These are phyloP conservation scores for Fusarium sp. DNA, from an alignment of 2,329 filamentous ascomycete species.

Conservation along the genomic window DNA sequence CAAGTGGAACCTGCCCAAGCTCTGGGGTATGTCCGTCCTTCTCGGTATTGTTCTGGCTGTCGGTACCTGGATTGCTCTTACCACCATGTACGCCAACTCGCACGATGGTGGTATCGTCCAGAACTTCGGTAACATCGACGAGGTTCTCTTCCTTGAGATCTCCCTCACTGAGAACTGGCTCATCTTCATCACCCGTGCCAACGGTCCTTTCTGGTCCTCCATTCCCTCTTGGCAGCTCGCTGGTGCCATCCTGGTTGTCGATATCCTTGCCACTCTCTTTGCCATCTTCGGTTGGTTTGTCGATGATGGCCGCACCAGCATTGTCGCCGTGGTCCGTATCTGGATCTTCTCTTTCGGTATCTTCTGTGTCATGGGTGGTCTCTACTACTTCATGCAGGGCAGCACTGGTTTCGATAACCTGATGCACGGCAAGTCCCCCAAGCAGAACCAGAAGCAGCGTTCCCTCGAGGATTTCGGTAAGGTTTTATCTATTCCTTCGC, in stretches of 20 bases:
- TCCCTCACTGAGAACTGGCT: slow-evolving; percentile 95
- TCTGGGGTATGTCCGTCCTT: slow-evolving; percentile 92
- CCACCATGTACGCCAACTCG: slow-evolving; percentile 80
- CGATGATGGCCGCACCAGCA: slow-evolving; percentile 72
- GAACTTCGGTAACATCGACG: slow-evolving; percentile 86
- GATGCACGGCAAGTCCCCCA: slow-evolving; percentile 89
- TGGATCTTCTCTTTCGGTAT: slow-evolving; percentile 94
- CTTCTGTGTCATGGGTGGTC: slow-evolving; percentile 83
- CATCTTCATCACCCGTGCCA: slow-evolving; percentile 95
- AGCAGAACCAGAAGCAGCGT: slow-evolving; percentile 85
- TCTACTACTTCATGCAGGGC: slow-evolving; percentile 83
- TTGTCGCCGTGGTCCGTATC: slow-evolving; percentile 87
- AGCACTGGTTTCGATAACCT: slow-evolving; percentile 88
- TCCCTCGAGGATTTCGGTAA: slow-evolving; percentile 91
- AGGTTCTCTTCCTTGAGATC: slow-evolving; percentile 89
- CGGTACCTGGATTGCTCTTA: slow-evolving; percentile 90
- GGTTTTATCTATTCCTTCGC: slow-evolving; percentile 49
- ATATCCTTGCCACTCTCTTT: slow-evolving; percentile 88
- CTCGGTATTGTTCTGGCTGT: slow-evolving; percentile 84
- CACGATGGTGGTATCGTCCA: slow-evolving; percentile 86
- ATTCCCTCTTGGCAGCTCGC: slow-evolving; percentile 87
- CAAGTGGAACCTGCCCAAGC: slow-evolving; percentile 95
- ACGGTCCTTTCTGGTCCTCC: slow-evolving; percentile 92
- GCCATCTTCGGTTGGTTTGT: slow-evolving; percentile 88
- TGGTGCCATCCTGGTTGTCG: slow-evolving; percentile 83